Base-by-base conservation (phyloP, 805 yeast species). In the Wickerhamia fluorescens region DNA sequence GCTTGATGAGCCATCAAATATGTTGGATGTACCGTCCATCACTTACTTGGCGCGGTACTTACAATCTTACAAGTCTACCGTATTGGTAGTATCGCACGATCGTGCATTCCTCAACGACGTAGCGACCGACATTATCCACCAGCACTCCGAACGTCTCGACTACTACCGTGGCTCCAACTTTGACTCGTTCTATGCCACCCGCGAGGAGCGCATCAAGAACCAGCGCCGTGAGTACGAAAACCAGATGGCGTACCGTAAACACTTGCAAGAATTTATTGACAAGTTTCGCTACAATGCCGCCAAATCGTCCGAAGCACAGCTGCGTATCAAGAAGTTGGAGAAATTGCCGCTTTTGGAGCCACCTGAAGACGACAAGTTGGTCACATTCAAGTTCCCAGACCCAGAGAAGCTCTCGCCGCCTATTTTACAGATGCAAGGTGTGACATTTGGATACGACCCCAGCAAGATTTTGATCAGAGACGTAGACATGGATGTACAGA, bases 21-120 rank as follows among this genome's bases (percentile, higher is more conserved):
- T 88, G 96, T 83, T 92, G 94, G 99, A 92, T 75, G 96, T 92
- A 56, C 99, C 98, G 16, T 88, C 97, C 31, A 85, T 92, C 53
- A 89, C 96, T 2, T 92, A 78, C 55, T 69, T 92, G 51, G 89
- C 97, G 7, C 76, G 83, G 43, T 92, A 92, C 53, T 64, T 92
- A 44, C 95, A 85, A 51, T 69, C 84, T 6, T 92, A 92, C 53
- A 88, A 94, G 31, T 74, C 95, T 1, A 92, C 98, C 0, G 92
- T 92, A 2, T 65, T 92, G 40, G 94, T 89, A 24, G 99, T 92
- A 25, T 92, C 98, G 33, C 99, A 92, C 68, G 99, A 92, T 58
- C 78, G 98, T 51, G 86, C 96, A 24, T 92, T 92, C 64, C 68
- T 92, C 49, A 92, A 92, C 55, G 99, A 92, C 52, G 95, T 92